Percentiles rank a stretch among this genome's conserved stretches.
phyloP scores from a whole-genome alignment of 106 monocot species.

The Iris macrosiphon region DNA sequence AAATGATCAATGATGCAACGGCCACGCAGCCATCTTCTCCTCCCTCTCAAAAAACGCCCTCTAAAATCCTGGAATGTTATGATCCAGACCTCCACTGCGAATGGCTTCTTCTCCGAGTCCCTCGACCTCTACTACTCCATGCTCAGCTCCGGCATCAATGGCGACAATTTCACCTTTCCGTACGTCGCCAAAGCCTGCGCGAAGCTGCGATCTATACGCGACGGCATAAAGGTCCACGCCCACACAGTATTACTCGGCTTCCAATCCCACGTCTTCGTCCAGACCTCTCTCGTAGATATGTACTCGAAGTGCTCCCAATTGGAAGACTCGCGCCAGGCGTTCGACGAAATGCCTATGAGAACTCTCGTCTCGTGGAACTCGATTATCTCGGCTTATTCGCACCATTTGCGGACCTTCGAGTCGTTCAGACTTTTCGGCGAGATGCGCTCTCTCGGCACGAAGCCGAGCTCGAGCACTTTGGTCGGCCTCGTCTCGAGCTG shows the following conservation, averaged over 20 bases:
- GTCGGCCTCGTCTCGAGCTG: constrained; percentile 33
- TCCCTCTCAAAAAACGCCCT: no score
- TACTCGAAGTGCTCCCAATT: constrained; percentile 30
- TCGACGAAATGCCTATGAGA: constrained; percentile 45
- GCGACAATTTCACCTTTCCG: constrained; percentile 33
- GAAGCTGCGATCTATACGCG: constrained; percentile 6
- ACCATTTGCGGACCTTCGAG: neutral
- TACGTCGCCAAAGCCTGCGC: constrained; percentile 40
- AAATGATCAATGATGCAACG: no score
- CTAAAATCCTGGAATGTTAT: constrained; percentile 24
- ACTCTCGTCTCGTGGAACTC: constrained; percentile 49
- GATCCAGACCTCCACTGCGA: constrained; percentile 19
- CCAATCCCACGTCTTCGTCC: constrained; percentile 22
- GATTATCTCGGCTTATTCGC: constrained; percentile 31
- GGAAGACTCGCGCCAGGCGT: constrained; percentile 15
- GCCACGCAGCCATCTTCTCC: no score
- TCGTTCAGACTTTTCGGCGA: constrained; percentile 19
- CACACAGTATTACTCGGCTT: constrained; percentile 24
- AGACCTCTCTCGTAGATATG: constrained; percentile 45
- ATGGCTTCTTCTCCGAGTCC: constrained; percentile 25
- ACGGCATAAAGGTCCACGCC: constrained; percentile 33
- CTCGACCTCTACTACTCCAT: constrained; percentile 38
- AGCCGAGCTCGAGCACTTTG: constrained; percentile 22
- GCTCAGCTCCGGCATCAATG: constrained; percentile 14
- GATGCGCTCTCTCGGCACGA: constrained; percentile 16